Conservation (phyloP, 2,329 filamentous ascomycete genomes). For the Diaporthe sp. region DNA sequence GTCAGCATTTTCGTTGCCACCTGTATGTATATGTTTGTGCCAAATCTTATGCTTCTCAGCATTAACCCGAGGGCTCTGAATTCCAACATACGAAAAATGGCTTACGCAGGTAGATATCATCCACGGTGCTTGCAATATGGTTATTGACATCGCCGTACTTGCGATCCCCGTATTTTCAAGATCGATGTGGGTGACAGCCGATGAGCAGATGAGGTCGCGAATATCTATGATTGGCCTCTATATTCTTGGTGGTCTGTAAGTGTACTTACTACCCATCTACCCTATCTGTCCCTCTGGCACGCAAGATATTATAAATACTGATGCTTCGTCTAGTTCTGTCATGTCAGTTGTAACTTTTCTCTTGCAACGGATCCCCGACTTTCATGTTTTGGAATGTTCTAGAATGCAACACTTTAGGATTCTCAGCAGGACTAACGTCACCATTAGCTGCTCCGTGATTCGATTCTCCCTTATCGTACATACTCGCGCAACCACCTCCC, state of each 20-base stretch:
- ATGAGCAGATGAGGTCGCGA: conserved; percentile 18
- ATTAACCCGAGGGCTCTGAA: background rate
- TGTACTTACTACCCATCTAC: background rate
- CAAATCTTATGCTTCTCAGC: too few relatives aligned
- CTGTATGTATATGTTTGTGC: background rate
- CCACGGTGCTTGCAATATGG: conserved; percentile 32
- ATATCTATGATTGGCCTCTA: conserved; percentile 28
- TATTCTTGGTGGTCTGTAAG: conserved; percentile 34
- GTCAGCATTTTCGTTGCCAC: conserved; percentile 6
- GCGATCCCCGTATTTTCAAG: conserved; percentile 30
- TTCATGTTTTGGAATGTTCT: too few relatives aligned
- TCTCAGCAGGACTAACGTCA: too few relatives aligned
- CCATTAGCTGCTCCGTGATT: conserved; percentile 39
- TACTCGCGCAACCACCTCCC: conserved; percentile 37
- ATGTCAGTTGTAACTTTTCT: too few relatives aligned
- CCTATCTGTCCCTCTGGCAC: background rate
- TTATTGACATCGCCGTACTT: conserved; percentile 29
- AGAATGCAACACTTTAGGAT: too few relatives aligned
- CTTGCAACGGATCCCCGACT: too few relatives aligned
- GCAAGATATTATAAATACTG: background rate
- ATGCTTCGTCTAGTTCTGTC: conserved; percentile 35
- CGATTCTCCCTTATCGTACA: conserved; percentile 39
- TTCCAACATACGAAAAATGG: background rate
- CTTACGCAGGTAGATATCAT: background rate
- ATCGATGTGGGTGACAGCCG: conserved; percentile 31